Evolutionary conservation across 139 green algal species (phyloP).

Genomic region (Medakamo hakoo): DNA sequence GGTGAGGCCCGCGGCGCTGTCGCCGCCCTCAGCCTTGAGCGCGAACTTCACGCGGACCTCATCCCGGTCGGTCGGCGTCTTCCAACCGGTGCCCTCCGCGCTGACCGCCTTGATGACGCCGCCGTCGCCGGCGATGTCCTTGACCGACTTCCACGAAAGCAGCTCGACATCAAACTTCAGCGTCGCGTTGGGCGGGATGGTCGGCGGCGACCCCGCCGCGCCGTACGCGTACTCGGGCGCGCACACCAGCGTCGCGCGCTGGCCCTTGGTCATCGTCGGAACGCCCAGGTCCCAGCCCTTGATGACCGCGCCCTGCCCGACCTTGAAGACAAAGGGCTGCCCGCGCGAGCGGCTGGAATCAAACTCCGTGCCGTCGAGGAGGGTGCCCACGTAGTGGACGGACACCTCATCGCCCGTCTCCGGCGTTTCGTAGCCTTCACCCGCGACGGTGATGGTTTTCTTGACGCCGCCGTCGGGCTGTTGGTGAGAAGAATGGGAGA

Average conservation of each 20-base stretch:
- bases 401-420: conserved; percentile 61
- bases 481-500: background rate
- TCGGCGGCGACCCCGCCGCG: conserved; percentile 54
- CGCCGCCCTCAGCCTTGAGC: background rate
- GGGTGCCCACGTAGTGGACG: background rate
- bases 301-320: conserved; percentile 67
- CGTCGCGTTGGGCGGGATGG: conserved; percentile 76
- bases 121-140: conserved; percentile 63
- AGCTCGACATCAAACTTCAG: conserved; percentile 90
- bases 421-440: conserved; percentile 63
- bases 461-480: conserved; percentile 65
- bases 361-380: conserved; percentile 42
- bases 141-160: conserved; percentile 69
- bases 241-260: conserved; percentile 12
- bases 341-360: conserved; percentile 27
- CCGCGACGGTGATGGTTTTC: conserved; percentile 65
- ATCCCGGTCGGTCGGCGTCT: conserved; percentile 36
- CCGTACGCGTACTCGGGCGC: conserved; percentile 87
- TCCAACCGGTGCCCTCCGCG: conserved; percentile 32
- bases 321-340: conserved; percentile 26
- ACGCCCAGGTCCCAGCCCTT: conserved; percentile 93
- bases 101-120: conserved; percentile 59
- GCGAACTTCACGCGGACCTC: conserved; percentile 53
- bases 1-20: conserved; percentile 26
- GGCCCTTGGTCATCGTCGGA: conserved; percentile 83